Percentiles rank a stretch among this genome's conserved stretches.
These are phyloP conservation scores for Acacia melanoxylon DNA, from an alignment of 306 rosid species.

Conservation along the genomic window DNA sequence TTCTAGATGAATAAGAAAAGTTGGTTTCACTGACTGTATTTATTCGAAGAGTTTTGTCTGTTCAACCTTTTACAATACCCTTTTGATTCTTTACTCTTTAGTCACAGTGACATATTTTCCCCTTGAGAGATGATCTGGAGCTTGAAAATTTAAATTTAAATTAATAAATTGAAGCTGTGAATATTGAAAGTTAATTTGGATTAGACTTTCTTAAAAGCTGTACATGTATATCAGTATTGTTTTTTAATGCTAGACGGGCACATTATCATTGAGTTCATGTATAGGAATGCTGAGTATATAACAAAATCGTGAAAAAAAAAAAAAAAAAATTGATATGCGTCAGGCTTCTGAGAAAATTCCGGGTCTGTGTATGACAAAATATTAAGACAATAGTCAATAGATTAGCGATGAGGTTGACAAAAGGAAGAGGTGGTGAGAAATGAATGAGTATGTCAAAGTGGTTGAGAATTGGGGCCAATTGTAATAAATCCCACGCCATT, in stretches of 20 bases:
- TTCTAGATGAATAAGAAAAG: background rate
- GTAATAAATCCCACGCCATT: background rate
- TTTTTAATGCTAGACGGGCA: background rate
- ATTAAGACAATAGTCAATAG: background rate
- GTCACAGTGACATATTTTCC: background rate
- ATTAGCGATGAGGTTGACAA: background rate
- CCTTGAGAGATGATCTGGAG: background rate
- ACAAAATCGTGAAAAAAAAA: background rate
- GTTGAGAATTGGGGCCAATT: background rate
- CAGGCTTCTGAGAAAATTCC: background rate
- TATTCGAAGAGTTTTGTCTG: background rate
- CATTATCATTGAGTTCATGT: background rate
- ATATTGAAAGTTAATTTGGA: background rate
- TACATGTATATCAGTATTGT: background rate
- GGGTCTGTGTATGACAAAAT: background rate
- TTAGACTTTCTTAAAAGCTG: background rate
- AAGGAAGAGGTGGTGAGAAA: background rate
- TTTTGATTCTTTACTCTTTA: background rate
- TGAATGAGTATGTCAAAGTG: background rate
- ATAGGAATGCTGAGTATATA: background rate
- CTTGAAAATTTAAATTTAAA: background rate
- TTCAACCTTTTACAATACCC: background rate
- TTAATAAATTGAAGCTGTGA: background rate
- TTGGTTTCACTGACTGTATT: background rate
- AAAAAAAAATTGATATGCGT: background rate